Base-by-base conservation (phyloP, 495 filamentous ascomycete genomes). In the Hyaloscypha bicolor region DNA sequence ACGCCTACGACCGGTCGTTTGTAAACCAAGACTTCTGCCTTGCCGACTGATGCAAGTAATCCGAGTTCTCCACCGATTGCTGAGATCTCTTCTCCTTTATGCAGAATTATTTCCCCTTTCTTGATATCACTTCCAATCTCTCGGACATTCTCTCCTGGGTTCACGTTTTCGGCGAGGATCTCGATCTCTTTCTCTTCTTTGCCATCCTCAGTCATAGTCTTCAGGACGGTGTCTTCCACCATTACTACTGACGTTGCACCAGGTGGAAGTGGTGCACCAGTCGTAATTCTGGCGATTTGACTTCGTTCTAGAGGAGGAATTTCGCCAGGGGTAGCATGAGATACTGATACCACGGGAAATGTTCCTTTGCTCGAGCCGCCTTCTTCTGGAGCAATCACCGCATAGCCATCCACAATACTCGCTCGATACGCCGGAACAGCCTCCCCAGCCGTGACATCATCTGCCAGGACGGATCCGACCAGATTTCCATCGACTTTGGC, bases 321-420 rank as follows among this genome's bases (percentile, higher is more conserved):
- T 6, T 85, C 83, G 1, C 89, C 88, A 5, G 90, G 81, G 11
- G 89, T 83, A 33, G 96, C 96, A 75, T 97, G 93, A 4, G 93
- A 94, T 29, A 97, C 83, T 0, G 90, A 90, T 2, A 89, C 88
- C 22, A 99, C 95, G 5, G 95, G 94, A 71, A 94, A 98, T 0
- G 88, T 78, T 0, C 93, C 93, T 68, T 88, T 90, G 11, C 88
- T 83, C 48, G 86, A 89, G n/a, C 21, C 29, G 0, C 83, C 86
- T 45, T 86, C 80, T 9, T 82, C 72, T 11, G 85, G 78, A 9
- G 86, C 87, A 42, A 88, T 79, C 21, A 97, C 84, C 3, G 96
- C 96, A 74, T 99, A 99, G 12, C 95, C 95, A 74, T 99, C 95
- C 3, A 99, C 96, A 65, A 97, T 99, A 73, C 93, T 97, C 51